Evolutionary conservation across 345 rosid species (phyloP).

Genomic region (Cardamine resedifolia): DNA sequence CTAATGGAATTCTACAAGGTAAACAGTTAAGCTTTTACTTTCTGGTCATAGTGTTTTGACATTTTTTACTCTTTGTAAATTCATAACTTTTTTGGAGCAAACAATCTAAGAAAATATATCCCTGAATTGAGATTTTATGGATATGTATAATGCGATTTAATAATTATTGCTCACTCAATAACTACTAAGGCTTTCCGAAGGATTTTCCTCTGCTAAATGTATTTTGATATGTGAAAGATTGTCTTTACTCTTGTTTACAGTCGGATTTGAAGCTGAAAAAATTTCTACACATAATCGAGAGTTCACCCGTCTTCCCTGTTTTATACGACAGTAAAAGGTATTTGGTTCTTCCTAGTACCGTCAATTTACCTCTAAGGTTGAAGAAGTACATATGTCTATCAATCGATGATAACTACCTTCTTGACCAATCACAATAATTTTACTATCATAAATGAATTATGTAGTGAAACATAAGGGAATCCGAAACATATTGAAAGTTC

Average conservation of each 20-base stretch:
- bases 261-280: conserved; percentile 91
- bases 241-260: conserved; percentile 40
- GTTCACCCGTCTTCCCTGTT: conserved; percentile 82
- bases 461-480: neutral
- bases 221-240: neutral
- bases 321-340: conserved; percentile 77
- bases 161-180: neutral
- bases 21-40: neutral
- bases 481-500: conserved; percentile 10
- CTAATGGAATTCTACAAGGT: conserved; percentile 23
- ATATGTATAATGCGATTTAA: neutral
- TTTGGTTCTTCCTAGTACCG: conserved; percentile 16
- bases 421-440: neutral
- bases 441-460: neutral
- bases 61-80: neutral
- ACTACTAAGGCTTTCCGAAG: neutral
- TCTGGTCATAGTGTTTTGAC: neutral
- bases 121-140: neutral
- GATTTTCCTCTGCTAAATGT: neutral
- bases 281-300: conserved; percentile 85
- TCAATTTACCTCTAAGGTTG: neutral
- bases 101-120: neutral
- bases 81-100: neutral
- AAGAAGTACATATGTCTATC: neutral
- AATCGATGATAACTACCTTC: neutral